Base-by-base conservation (phyloP, 805 yeast genomes). In the Saccharomycopsis fibuligera region DNA sequence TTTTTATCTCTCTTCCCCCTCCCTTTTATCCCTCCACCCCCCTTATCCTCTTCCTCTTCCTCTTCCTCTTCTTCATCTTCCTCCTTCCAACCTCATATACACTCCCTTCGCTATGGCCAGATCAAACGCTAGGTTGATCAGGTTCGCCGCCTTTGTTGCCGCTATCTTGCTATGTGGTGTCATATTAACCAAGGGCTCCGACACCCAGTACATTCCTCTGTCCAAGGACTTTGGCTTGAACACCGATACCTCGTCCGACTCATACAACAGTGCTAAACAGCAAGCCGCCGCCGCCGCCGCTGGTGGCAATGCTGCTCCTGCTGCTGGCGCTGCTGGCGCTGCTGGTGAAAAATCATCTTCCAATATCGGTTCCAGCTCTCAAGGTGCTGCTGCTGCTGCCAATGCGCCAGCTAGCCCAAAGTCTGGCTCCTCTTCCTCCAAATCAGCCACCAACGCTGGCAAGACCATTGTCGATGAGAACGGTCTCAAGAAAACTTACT, bases 101-200 rank as follows among this genome's bases (percentile, higher is more conserved):
- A 35, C 10, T 9, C 9, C 12, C 22, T 10, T n/a, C 16, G 14
- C 12, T n/a, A 68, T 69, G 74, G 68, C 74, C 21, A 67, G 76
- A 59, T 65, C 75, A 23, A 72, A 72, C 56, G 74, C 78, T 52
- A 67, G 79, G 50, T 57, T 73, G 49, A 61, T 73, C 24, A 62
- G 79, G 55, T 74, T 74, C 53, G 76, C 69, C 25, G 65, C 73
- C 44, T 73, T 74, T 56, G 76, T 76, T 30, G 57, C 66, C 4
- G 68, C 71, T 37, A 62, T 74, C 55, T 62, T 74, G 37, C 61
- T 71, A 37, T 73, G 76, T 56, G 78, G 76, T 10, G 73, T 63
- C 57, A 70, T 74, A 39, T 65, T 74, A 37, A 66, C 78, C 16
- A 68, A 68, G 54, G 78, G 78, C n/a, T 66, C 75, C 4, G 60